Evolutionary conservation across 257 asterid genomes (phyloP), one percentile per base, ranked within the genome.

Genomic region (Vinca minor): DNA sequence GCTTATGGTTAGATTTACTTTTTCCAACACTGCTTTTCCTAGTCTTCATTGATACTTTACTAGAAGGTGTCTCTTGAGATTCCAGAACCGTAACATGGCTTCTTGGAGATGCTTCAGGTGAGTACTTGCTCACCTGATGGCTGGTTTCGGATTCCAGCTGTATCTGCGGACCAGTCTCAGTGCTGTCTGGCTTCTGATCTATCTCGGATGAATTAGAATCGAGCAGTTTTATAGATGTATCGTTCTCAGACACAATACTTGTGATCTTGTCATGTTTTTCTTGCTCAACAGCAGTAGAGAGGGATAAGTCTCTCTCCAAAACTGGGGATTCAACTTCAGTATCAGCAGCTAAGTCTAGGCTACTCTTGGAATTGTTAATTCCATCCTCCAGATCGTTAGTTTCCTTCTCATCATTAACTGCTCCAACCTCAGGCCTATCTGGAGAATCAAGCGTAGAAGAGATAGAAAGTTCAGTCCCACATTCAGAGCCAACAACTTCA

Each of bases 371-470:
- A 61, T 71, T 68, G 38, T 65, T 71, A 69, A 68, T 70, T 68
- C 63, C 76, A 38, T 73, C 69, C 38, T 70, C 78, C 9, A 72
- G 29, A 75, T 52, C 67, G 70, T 83, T 69, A 9, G 53, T 58
- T 73, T 81, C 95, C 60, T 59, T 76, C 63, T 59, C 81, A 66
- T 76, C 56, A 31, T 76, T 79, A 65, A 66, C 67, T 60, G 49
- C 82, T 75, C 78, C 94, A 21, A 75, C 74, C 61, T 81, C 91
- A 23, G 81, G 79, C 69, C 89, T 81, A 75, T 82, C 90, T 10
- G 89, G 88, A 67, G 95, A 89, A 81, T 92, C 95, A 13, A 89
- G 87, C 66, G 95, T 83, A 21, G 96, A 92, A 50, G 94, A 73
- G 72, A 86, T 79, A 61, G 92, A 86, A 72, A 91, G 83, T 71